Percentiles rank a stretch among this genome's conserved stretches.
Evolutionary conservation across 768 basidiomycete genomes (phyloP).

Genomic region (Panaeolus cyanescens): DNA sequence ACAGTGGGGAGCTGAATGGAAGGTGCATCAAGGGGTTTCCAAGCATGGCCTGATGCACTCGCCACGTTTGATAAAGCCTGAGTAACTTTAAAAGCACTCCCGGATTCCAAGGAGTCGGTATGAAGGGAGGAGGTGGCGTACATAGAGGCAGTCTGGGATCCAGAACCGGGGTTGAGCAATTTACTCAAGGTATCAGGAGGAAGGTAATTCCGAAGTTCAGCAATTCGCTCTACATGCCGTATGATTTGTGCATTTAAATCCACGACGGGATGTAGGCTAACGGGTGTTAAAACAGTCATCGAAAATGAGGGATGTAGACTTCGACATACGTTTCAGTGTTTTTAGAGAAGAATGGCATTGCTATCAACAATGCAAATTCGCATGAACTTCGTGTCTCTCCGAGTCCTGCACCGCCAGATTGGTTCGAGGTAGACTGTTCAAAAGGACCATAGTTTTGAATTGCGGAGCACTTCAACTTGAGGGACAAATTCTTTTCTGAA

Average conservation of each 20-base stretch:
- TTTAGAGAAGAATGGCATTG: conserved; percentile 67
- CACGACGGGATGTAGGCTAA: conserved; percentile 70
- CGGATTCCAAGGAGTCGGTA: conserved; percentile 4
- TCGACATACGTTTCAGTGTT: conserved; percentile 63
- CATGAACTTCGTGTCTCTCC: background rate
- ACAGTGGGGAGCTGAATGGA: background rate
- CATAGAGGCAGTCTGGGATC: conserved; percentile 25
- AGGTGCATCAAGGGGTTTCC: background rate
- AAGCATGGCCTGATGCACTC: background rate
- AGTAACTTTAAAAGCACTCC: background rate
- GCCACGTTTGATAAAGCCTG: background rate
- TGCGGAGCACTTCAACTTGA: background rate
- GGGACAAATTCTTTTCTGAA: background rate
- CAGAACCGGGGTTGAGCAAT: conserved; percentile 17
- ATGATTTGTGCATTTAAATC: conserved; percentile 92
- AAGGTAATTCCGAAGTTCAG: conserved; percentile 37
- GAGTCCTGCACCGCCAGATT: background rate
- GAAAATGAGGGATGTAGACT: background rate
- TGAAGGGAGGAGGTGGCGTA: conserved; percentile 38
- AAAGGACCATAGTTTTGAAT: background rate
- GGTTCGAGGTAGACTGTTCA: background rate
- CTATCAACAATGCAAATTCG: background rate
- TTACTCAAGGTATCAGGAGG: conserved; percentile 24
- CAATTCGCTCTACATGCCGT: conserved; percentile 64
- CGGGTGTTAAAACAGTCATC: background rate